A percentile compares a stretch with the other conserved stretches of the same genome.
phyloP scores from a whole-genome alignment of 345 rosid species.

The Hibiscus trionum region DNA sequence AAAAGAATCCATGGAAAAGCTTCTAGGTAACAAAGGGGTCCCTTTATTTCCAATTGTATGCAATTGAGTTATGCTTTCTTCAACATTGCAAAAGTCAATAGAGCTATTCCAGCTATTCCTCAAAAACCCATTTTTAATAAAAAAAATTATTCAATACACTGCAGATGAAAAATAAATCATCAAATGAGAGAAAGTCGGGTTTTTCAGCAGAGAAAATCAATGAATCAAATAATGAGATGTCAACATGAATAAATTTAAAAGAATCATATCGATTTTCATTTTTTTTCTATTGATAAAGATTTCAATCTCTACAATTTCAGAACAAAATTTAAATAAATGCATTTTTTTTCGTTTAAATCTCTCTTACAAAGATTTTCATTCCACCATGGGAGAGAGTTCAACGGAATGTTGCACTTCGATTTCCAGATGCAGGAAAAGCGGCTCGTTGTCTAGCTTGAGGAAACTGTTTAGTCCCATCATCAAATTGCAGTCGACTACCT shows the following conservation, averaged over 20 bases:
- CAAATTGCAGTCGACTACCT: conserved; percentile 14
- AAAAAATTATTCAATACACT: no score
- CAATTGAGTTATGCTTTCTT: conserved; percentile 69
- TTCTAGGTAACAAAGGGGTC: conserved; percentile 41
- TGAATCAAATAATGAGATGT: not conserved
- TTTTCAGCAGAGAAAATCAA: not conserved
- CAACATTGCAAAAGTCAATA: conserved; percentile 73
- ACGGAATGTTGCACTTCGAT: conserved; percentile 51
- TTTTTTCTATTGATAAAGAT: not conserved
- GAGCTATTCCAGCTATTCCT: conserved; percentile 50
- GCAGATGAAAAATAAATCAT: no score
- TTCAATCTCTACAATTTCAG: not conserved
- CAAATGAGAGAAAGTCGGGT: no score
- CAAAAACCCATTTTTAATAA: no score
- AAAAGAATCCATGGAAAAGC: conserved; percentile 77
- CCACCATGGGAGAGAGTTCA: conserved; percentile 10
- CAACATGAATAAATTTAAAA: no score
- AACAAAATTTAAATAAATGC: not conserved
- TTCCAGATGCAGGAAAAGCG: conserved; percentile 67
- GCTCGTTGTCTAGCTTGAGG: conserved; percentile 39
- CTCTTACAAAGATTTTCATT: not conserved
- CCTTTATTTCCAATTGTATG: conserved; percentile 55
- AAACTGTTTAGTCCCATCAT: conserved; percentile 28
- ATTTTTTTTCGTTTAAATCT: not conserved
- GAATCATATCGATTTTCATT: not conserved